A percentile compares a stretch with the other conserved stretches of the same genome.
Conservation (phyloP, 495 filamentous ascomycete species). For the Bryoglossum gracile region DNA sequence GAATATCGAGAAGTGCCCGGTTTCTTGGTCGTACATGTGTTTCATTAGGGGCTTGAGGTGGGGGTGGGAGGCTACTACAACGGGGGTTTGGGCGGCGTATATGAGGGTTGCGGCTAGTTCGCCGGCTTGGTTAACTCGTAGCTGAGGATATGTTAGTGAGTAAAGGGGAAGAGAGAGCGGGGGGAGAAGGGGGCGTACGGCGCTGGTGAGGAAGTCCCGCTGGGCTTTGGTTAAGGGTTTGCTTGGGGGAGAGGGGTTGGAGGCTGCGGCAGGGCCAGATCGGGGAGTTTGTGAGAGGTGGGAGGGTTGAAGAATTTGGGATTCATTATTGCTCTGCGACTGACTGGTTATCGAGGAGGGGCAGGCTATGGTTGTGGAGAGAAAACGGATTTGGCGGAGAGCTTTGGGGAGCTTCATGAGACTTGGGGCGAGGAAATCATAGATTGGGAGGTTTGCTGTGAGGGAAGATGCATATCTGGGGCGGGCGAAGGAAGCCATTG, state of each 20-base stretch:
- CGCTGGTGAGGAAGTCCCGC: constrained; percentile 68
- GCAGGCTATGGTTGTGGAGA: constrained; percentile 18
- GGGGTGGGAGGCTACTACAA: constrained; percentile 66
- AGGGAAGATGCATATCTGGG: constrained; percentile 3
- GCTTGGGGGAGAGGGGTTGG: constrained; percentile 11
- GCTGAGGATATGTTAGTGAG: constrained; percentile 14
- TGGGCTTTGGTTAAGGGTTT: constrained; percentile 64
- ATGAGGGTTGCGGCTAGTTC: constrained; percentile 83
- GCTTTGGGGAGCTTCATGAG: constrained; percentile 9
- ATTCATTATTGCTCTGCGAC: not conserved
- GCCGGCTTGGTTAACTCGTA: constrained; percentile 87
- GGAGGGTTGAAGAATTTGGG: constrained; percentile 4
- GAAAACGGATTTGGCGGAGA: constrained; percentile 1
- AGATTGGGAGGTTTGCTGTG: constrained; percentile 14
- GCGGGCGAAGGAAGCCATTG: constrained; percentile 10
- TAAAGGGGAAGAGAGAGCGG: constrained; percentile 5
- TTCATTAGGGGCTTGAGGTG: constrained; percentile 85
- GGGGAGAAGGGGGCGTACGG: constrained; percentile 38
- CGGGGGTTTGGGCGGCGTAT: constrained; percentile 70
- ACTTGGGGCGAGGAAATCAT: constrained; percentile 27
- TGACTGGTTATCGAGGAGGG: too few relatives aligned
- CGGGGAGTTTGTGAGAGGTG: constrained; percentile 6
- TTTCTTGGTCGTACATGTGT: constrained; percentile 98
- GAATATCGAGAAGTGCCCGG: constrained; percentile 77
- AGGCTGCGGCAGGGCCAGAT: constrained; percentile 3